These are phyloP conservation scores for Dioscorea dumetorum DNA, from an alignment of 106 monocot species.

Conservation along the genomic window DNA sequence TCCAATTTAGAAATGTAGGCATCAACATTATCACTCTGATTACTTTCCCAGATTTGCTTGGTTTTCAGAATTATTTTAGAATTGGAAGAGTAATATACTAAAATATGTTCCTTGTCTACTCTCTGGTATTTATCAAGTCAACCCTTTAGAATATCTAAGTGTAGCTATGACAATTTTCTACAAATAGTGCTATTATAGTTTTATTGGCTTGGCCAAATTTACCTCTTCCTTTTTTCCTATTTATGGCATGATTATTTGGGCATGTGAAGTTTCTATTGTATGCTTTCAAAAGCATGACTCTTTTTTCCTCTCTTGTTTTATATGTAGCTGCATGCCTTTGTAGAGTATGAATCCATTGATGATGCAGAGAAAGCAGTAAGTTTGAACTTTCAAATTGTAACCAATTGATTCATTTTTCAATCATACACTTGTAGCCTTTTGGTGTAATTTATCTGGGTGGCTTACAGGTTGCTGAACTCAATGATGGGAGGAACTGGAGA, in stretches of 20 bases:
- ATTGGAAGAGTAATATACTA: too few relatives aligned
- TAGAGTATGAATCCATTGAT: conserved; percentile 81
- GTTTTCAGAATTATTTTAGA: too few relatives aligned
- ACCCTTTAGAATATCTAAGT: too few relatives aligned
- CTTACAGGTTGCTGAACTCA: conserved; percentile 62
- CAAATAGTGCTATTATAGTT: too few relatives aligned
- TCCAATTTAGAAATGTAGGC: too few relatives aligned
- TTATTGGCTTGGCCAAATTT: too few relatives aligned
- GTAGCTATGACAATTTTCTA: too few relatives aligned
- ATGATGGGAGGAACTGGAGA: conserved; percentile 85
- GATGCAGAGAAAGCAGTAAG: conserved; percentile 95
- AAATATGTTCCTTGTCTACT: too few relatives aligned
- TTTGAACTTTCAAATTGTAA: neutral
- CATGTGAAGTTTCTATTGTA: neutral
- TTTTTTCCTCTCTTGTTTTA: neutral
- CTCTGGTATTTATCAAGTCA: too few relatives aligned
- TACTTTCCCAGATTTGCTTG: too few relatives aligned
- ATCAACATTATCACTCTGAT: too few relatives aligned
- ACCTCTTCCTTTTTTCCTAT: neutral
- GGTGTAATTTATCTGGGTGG: neutral
- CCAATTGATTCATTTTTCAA: neutral
- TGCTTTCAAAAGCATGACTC: neutral
- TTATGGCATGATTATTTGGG: neutral
- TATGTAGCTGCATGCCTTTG: conserved; percentile 93
- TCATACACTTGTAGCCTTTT: neutral